phyloP scores from a whole-genome alignment of 2,329 filamentous ascomycete species.

The Zymoseptoria brevis region DNA sequence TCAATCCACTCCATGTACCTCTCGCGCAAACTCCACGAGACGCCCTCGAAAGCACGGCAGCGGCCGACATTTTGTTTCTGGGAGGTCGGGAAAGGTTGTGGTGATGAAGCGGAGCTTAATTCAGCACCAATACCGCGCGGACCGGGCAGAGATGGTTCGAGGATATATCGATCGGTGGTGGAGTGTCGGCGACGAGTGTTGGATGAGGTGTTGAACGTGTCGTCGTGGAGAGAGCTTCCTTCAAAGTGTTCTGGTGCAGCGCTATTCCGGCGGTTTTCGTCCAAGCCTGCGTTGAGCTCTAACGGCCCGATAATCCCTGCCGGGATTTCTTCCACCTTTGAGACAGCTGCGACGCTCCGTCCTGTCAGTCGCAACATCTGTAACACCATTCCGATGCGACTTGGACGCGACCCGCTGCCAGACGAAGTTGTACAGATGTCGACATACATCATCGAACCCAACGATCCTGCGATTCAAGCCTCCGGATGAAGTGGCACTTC shows the following conservation, averaged over 20 bases:
- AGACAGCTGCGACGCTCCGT: neutral
- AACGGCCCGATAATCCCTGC: neutral
- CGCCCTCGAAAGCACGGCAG: slow-evolving; percentile 39
- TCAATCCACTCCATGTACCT: slow-evolving; percentile 25
- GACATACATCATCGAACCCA: too few relatives aligned
- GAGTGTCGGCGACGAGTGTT: neutral
- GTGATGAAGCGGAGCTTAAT: neutral
- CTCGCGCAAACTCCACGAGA: slow-evolving; percentile 37
- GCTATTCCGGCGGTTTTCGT: neutral
- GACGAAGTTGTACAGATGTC: too few relatives aligned
- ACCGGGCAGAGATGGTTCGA: neutral
- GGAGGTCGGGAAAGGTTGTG: neutral
- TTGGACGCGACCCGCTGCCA: neutral
- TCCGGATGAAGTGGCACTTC: neutral
- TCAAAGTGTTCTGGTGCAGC: neutral
- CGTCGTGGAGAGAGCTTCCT: neutral
- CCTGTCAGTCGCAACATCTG: neutral
- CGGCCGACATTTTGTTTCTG: slow-evolving; percentile 45
- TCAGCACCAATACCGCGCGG: neutral
- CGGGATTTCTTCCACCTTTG: neutral
- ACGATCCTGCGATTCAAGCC: too few relatives aligned
- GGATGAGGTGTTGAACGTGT: neutral
- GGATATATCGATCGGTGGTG: neutral
- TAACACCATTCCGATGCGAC: neutral
- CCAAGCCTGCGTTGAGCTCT: neutral